Evolutionary conservation across 2,329 filamentous ascomycete species (phyloP).

Genomic region (Clathrospora elynae): DNA sequence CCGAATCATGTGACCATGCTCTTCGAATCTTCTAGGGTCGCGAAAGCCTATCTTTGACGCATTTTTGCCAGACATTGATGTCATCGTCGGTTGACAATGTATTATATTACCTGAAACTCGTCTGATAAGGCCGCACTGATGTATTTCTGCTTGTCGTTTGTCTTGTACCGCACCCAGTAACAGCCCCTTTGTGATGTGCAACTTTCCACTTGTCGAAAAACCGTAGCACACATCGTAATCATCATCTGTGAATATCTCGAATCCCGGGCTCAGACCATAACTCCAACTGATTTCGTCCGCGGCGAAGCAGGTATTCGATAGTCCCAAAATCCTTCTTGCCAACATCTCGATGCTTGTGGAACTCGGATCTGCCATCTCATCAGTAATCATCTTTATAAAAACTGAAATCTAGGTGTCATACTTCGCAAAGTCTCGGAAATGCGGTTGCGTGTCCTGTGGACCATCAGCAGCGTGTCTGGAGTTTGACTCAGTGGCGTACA

Average conservation of each 20-base stretch:
- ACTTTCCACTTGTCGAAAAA: not conserved
- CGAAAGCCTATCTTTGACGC: not conserved
- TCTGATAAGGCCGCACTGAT: not conserved
- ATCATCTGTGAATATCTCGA: constrained; percentile 59
- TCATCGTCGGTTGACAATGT: not conserved
- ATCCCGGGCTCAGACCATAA: constrained; percentile 80
- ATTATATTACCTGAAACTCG: not conserved
- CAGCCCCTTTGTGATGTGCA: not conserved
- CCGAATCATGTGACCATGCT: constrained; percentile 20
- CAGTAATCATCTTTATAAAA: constrained; percentile 3
- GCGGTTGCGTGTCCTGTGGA: constrained; percentile 59
- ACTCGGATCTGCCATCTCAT: constrained; percentile 66
- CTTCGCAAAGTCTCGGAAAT: constrained; percentile 70
- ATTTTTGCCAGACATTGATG: not conserved
- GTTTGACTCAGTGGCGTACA: constrained; percentile 54
- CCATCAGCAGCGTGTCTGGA: constrained; percentile 14
- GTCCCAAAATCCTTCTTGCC: constrained; percentile 85
- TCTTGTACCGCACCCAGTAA: constrained; percentile 17
- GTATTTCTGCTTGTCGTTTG: constrained; percentile 1
- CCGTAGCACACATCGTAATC: not conserved
- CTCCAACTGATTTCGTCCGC: constrained; percentile 80
- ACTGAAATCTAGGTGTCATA: constrained; percentile 36
- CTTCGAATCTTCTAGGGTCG: not conserved
- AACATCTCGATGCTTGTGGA: constrained; percentile 69
- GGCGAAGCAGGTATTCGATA: constrained; percentile 83